Percentiles rank a stretch among this genome's conserved stretches.
Evolutionary conservation across 2,329 filamentous ascomycete species (phyloP).

Genomic region (Podosphaera aphanis): DNA sequence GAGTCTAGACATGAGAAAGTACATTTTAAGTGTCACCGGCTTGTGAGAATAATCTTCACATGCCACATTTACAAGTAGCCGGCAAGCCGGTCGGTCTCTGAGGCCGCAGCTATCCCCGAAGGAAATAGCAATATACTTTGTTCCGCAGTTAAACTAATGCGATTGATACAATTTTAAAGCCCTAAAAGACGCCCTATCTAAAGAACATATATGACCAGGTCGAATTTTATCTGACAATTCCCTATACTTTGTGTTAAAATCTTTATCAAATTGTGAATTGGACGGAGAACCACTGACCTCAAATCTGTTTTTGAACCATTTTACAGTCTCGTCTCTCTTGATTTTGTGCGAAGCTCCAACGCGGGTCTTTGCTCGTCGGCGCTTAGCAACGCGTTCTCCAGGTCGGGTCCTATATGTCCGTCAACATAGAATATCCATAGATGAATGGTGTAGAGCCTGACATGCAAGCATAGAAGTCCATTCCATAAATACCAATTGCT

Average conservation of each 20-base stretch:
- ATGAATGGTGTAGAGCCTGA: conserved; percentile 18
- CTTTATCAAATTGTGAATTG: neutral
- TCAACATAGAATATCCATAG: conserved; percentile 2
- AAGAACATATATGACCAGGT: neutral
- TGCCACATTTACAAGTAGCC: conserved; percentile 24
- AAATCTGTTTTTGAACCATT: conserved; percentile 61
- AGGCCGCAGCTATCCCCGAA: conserved; percentile 40
- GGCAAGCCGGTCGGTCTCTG: conserved; percentile 53
- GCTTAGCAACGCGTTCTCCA: conserved; percentile 91
- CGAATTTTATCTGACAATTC: conserved; percentile 80
- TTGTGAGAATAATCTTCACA: no score
- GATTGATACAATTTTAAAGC: conserved; percentile 8
- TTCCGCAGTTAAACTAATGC: conserved; percentile 7
- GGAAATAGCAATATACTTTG: conserved; percentile 24
- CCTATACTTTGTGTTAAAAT: conserved; percentile 23
- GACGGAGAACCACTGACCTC: conserved; percentile 6
- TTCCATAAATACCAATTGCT: conserved; percentile 94
- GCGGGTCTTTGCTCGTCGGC: conserved; percentile 66
- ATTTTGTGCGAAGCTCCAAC: conserved; percentile 82
- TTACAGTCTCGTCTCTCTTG: conserved; percentile 83
- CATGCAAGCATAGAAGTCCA: conserved; percentile 99
- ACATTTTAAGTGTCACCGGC: no score
- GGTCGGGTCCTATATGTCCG: conserved; percentile 49
- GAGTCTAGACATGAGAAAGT: no score
- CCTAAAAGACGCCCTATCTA: conserved; percentile 7